Conservation (phyloP, 2,329 filamentous ascomycete species). For the Hymenoscyphus fraxineus region DNA sequence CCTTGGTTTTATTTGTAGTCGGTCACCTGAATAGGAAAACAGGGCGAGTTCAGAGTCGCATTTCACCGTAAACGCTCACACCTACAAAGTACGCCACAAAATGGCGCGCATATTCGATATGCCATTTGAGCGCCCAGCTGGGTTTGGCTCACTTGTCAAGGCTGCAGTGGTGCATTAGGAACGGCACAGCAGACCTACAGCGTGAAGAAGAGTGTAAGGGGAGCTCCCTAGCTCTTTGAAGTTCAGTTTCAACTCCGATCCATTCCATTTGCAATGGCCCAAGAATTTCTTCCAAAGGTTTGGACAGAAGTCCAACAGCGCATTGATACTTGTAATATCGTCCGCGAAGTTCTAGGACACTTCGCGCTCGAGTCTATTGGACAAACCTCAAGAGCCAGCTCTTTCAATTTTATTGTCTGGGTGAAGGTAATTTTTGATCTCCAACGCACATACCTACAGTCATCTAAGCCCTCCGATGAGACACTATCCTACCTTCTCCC, state of each 20-base stretch:
- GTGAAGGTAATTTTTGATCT: neutral
- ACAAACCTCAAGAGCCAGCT: neutral
- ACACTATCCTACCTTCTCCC: constrained; percentile 1
- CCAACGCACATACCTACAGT: neutral
- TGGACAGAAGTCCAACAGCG: neutral
- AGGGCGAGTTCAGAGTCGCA: neutral
- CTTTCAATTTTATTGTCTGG: neutral
- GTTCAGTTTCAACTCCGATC: neutral
- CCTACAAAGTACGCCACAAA: neutral
- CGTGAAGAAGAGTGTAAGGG: too few relatives aligned
- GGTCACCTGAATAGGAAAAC: neutral
- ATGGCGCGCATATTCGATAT: too few relatives aligned
- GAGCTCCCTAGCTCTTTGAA: neutral
- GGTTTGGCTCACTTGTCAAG: too few relatives aligned
- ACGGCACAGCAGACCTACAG: too few relatives aligned
- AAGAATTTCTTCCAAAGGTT: neutral
- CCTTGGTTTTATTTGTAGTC: too few relatives aligned
- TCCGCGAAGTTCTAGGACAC: neutral
- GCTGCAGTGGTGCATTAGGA: too few relatives aligned
- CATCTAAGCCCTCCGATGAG: neutral
- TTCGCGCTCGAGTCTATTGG: neutral
- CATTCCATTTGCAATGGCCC: neutral
- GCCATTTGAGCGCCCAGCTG: too few relatives aligned
- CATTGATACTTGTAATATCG: neutral
- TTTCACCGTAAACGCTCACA: neutral